phyloP scores from a whole-genome alignment of 225 moss, liverwort and hornwort species.

The Ulota crispa region DNA sequence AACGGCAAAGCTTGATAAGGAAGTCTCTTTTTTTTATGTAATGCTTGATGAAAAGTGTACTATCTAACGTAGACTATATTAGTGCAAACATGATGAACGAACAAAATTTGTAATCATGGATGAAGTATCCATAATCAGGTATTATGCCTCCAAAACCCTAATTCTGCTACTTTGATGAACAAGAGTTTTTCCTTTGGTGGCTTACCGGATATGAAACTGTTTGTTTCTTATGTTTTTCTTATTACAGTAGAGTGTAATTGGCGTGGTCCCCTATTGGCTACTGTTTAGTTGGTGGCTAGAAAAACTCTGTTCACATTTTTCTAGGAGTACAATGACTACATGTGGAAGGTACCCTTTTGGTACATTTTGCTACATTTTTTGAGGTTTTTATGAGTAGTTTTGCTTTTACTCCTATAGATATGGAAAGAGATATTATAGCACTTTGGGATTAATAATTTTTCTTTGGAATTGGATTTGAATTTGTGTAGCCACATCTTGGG shows the following conservation, averaged over 20 bases:
- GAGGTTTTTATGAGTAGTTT: neutral
- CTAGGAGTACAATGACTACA: neutral
- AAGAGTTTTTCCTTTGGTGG: too few species aligned
- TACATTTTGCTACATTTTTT: neutral
- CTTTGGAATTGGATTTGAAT: neutral
- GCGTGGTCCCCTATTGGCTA: neutral
- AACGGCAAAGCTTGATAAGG: too few species aligned
- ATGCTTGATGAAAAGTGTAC: too few species aligned
- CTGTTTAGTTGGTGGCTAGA: neutral
- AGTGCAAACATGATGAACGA: too few species aligned
- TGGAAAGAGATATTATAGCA: neutral
- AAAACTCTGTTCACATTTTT: neutral
- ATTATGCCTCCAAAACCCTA: too few species aligned
- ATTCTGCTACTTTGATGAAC: too few species aligned
- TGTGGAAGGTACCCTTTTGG: neutral
- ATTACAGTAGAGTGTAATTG: neutral
- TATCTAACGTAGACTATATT: too few species aligned
- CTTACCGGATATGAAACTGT: neutral
- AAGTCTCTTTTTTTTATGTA: too few species aligned
- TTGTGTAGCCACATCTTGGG: conserved; percentile 81
- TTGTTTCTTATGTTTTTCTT: neutral
- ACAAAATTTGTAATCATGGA: too few species aligned
- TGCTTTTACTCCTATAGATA: neutral
- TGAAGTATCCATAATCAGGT: too few species aligned
- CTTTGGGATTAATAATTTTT: neutral